A percentile compares a stretch with the other conserved stretches of the same genome.
Conservation (phyloP, 352 stramenopile genomes). For the Pythium oligandrum region DNA sequence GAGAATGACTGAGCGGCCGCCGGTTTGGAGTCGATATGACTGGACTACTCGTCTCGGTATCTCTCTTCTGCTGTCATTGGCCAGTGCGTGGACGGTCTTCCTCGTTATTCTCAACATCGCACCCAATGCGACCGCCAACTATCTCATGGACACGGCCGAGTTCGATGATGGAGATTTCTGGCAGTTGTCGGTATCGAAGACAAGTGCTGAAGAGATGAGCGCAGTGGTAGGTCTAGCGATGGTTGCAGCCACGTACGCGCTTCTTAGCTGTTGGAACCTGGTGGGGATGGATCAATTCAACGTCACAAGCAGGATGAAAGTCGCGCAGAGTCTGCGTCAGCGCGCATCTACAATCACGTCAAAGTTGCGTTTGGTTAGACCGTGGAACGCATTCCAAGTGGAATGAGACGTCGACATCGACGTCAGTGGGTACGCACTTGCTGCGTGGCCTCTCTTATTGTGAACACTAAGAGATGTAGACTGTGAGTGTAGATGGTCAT, state of each 20-base stretch:
- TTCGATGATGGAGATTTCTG: constrained; percentile 50
- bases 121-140: constrained; percentile 35
- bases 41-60: background rate
- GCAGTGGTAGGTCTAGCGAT: constrained; percentile 19
- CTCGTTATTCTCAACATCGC: constrained; percentile 35
- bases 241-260: constrained; percentile 5
- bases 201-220: constrained; percentile 5
- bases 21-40: no score
- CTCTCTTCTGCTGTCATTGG: constrained; percentile 10
- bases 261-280: no score
- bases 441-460: no score
- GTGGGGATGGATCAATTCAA: no score
- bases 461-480: no score
- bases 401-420: background rate
- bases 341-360: no score
- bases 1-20: background rate
- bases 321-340: no score
- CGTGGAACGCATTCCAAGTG: no score
- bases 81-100: constrained; percentile 31
- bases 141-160: constrained; percentile 40
- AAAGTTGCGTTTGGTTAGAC: no score
- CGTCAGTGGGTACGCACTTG: no score
- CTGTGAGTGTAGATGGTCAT: no score
- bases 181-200: constrained; percentile 23
- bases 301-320: no score